A percentile compares a stretch with the other conserved stretches of the same genome.
Conservation (phyloP, 1,284 basidiomycete species). For the Cutaneotrichosporon arboriforme region DNA sequence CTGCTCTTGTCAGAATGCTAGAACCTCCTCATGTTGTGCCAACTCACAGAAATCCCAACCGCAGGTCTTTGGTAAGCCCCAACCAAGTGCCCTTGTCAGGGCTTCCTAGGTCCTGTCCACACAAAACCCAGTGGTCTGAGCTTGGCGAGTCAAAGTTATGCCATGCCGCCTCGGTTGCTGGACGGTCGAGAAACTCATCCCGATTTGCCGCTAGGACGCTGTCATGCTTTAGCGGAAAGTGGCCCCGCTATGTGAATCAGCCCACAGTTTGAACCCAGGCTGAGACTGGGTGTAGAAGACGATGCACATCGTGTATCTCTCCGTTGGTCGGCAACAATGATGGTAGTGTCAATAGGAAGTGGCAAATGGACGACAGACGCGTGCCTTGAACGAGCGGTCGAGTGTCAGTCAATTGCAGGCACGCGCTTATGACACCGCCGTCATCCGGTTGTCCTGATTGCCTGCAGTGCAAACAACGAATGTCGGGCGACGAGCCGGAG, state of each 20-base stretch:
- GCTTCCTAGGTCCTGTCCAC: conserved; percentile 32
- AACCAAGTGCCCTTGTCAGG: conserved; percentile 39
- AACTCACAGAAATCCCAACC: conserved; percentile 41
- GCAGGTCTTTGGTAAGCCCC: conserved; percentile 35
- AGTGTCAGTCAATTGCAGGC: too few species aligned
- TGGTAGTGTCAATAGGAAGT: too few species aligned
- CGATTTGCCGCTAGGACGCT: conserved; percentile 44
- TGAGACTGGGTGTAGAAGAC: conserved; percentile 40
- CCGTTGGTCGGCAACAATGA: too few species aligned
- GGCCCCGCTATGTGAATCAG: neutral
- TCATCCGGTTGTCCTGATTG: too few species aligned
- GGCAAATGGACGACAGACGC: too few species aligned
- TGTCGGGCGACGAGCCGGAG: too few species aligned
- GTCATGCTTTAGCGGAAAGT: neutral
- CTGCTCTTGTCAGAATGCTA: conserved; percentile 14
- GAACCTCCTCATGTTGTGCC: neutral
- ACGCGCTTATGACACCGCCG: too few species aligned
- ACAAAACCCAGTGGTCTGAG: conserved; percentile 21
- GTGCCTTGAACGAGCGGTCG: too few species aligned
- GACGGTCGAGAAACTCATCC: conserved; percentile 43
- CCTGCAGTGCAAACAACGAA: too few species aligned
- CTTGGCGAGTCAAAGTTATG: conserved; percentile 33
- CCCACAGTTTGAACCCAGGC: conserved; percentile 42
- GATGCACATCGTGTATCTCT: conserved; percentile 47
- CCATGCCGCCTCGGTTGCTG: conserved; percentile 38